Percentiles rank a stretch among this genome's conserved stretches.
phyloP scores from a whole-genome alignment of 345 rosid species.

The Dipteronia sinensis region DNA sequence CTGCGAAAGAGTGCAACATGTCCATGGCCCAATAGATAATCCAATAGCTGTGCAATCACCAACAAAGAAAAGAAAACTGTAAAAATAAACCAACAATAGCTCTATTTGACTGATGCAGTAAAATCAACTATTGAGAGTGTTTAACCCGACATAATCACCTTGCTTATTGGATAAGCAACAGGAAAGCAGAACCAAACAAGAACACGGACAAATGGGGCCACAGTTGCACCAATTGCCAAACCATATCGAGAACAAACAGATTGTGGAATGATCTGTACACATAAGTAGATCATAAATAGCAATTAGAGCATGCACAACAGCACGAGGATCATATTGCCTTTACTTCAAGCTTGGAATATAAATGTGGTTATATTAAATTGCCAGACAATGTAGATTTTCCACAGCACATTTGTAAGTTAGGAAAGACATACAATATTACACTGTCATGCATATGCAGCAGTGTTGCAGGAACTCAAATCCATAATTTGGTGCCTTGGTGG shows the following conservation, averaged over 20 bases:
- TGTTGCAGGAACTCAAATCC: constrained; percentile 10
- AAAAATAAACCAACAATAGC: constrained; percentile 13
- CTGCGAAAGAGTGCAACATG: constrained; percentile 93
- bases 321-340: neutral
- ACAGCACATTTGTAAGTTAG: neutral
- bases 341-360: constrained; percentile 14
- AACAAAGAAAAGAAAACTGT: constrained; percentile 3
- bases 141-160: constrained; percentile 47
- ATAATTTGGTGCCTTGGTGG: neutral
- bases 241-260: constrained; percentile 93
- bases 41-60: constrained; percentile 61
- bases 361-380: neutral
- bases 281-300: constrained; percentile 15
- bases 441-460: constrained; percentile 1
- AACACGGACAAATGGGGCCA: constrained; percentile 82
- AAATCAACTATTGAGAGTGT: neutral
- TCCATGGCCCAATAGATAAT: constrained; percentile 81
- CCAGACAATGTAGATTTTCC: neutral
- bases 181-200: constrained; percentile 94
- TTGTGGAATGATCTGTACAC: constrained; percentile 86
- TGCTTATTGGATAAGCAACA: constrained; percentile 95
- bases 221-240: constrained; percentile 87
- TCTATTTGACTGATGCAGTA: neutral
- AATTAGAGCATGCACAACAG: constrained; percentile 8
- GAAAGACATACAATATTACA: neutral